A percentile compares a stretch with the other conserved stretches of the same genome.
phyloP scores from a whole-genome alignment of 352 stramenopile species.

The Phytophthora crassamura region DNA sequence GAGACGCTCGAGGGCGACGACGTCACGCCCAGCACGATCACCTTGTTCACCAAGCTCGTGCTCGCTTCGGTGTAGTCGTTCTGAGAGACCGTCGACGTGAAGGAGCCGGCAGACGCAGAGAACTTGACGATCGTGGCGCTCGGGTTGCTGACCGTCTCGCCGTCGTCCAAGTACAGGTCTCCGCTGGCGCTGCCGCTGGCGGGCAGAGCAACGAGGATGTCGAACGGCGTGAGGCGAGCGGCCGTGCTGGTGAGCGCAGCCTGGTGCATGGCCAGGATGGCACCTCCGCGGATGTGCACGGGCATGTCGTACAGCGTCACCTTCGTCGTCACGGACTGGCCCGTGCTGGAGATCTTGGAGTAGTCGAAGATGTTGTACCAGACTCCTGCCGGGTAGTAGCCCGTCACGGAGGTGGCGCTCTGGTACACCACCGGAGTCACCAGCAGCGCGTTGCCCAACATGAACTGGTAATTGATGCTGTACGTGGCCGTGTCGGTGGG shows the following conservation, averaged over 20 bases:
- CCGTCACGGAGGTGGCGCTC: constrained; percentile 48
- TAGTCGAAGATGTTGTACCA: constrained; percentile 66
- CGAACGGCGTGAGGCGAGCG: constrained; percentile 54
- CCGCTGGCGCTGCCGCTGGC: constrained; percentile 29
- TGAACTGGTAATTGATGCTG: constrained; percentile 62
- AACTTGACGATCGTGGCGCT: constrained; percentile 49
- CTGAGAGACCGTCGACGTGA: constrained; percentile 27
- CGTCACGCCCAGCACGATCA: constrained; percentile 40
- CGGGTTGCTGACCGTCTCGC: constrained; percentile 46
- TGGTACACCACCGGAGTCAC: constrained; percentile 67
- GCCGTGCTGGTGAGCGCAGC: constrained; percentile 50
- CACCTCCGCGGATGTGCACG: constrained; percentile 58
- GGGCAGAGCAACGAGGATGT: constrained; percentile 54
- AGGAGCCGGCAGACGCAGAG: constrained; percentile 17
- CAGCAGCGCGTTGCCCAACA: constrained; percentile 52
- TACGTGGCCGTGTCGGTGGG: constrained; percentile 46
- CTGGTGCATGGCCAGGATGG: constrained; percentile 58
- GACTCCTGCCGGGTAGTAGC: constrained; percentile 49
- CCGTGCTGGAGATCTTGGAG: constrained; percentile 33
- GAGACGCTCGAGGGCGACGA: constrained; percentile 40
- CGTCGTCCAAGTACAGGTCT: constrained; percentile 66
- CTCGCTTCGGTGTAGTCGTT: constrained; percentile 28
- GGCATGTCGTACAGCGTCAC: constrained; percentile 69
- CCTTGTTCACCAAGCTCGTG: constrained; percentile 36
- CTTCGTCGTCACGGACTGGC: constrained; percentile 31